Percentiles rank a stretch among this genome's conserved stretches.
Conservation (phyloP, 75 land plant species). For the Cupressus sempervirens region DNA sequence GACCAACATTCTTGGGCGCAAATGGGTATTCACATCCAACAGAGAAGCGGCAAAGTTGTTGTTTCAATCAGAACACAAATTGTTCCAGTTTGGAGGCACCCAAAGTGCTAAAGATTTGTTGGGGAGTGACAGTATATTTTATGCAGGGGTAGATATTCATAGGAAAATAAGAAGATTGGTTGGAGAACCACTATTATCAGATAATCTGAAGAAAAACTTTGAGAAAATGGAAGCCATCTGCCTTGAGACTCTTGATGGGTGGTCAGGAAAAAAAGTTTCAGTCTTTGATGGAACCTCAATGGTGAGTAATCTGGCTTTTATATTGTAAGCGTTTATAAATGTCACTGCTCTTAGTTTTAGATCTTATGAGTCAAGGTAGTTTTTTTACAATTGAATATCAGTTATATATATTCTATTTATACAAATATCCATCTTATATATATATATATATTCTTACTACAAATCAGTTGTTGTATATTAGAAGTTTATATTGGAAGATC, state of each 20-base stretch:
- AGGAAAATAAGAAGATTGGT: conserved; percentile 32
- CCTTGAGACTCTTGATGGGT: conserved; percentile 32
- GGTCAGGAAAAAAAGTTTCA: conserved; percentile 28
- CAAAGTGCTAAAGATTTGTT: conserved; percentile 30
- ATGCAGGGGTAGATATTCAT: conserved; percentile 29
- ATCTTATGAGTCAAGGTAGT: no score
- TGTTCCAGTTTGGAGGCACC: conserved; percentile 33
- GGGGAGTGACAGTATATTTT: conserved; percentile 33
- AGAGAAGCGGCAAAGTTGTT: conserved; percentile 38
- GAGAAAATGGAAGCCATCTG: conserved; percentile 34
- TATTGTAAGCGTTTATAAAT: no score
- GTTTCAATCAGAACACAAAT: conserved; percentile 35
- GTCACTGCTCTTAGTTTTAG: no score
- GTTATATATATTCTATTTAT: no score
- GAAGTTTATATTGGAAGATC: no score
- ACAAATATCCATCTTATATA: no score
- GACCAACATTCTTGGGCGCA: conserved; percentile 34
- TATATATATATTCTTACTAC: no score
- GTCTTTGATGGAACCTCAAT: conserved; percentile 48
- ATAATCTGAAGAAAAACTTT: conserved; percentile 30
- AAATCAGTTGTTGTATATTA: no score
- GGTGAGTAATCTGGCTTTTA: conserved; percentile 14
- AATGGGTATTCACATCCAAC: conserved; percentile 36
- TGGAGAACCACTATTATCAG: conserved; percentile 32
- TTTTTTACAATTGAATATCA: no score